These are phyloP conservation scores for Trichoderma gracile DNA, from an alignment of 2,329 filamentous ascomycete genomes.

Conservation along the genomic window DNA sequence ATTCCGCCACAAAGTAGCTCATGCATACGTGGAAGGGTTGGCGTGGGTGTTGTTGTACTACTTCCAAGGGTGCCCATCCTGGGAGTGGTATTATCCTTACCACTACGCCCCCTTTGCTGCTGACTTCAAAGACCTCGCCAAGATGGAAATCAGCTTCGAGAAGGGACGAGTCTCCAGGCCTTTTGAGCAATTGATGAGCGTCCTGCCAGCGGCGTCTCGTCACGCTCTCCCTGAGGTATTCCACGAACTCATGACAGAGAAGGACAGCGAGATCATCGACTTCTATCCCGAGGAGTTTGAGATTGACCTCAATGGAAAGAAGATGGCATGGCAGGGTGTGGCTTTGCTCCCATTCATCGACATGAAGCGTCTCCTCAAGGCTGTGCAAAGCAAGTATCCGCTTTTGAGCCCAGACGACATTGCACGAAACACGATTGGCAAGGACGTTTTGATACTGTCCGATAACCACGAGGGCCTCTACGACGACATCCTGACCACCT, in stretches of 20 bases:
- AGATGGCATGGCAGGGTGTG: constrained; percentile 97
- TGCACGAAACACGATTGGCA: constrained; percentile 75
- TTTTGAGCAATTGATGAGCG: constrained; percentile 98
- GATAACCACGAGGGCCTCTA: constrained; percentile 79
- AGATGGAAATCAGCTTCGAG: constrained; percentile 78
- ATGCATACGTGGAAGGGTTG: constrained; percentile 90
- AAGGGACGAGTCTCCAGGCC: constrained; percentile 84
- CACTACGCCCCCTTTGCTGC: constrained; percentile 97
- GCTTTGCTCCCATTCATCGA: constrained; percentile 95
- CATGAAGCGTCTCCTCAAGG: constrained; percentile 77
- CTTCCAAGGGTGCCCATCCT: constrained; percentile 95
- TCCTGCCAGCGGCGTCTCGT: constrained; percentile 88
- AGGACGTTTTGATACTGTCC: constrained; percentile 80
- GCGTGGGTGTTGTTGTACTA: constrained; percentile 97
- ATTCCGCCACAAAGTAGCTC: constrained; percentile 86
- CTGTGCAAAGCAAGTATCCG: constrained; percentile 81
- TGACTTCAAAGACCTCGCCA: constrained; percentile 82
- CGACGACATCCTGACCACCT: constrained; percentile 76
- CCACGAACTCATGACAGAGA: constrained; percentile 84
- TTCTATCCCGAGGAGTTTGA: constrained; percentile 96
- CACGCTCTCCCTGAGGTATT: constrained; percentile 88
- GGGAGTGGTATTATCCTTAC: constrained; percentile 99
- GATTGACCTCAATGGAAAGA: constrained; percentile 94
- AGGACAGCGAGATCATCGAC: constrained; percentile 89
- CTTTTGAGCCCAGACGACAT: constrained; percentile 74